These are phyloP conservation scores for Pestalotiopsis sp. DNA, from an alignment of 2,329 filamentous ascomycete genomes.

Conservation along the genomic window DNA sequence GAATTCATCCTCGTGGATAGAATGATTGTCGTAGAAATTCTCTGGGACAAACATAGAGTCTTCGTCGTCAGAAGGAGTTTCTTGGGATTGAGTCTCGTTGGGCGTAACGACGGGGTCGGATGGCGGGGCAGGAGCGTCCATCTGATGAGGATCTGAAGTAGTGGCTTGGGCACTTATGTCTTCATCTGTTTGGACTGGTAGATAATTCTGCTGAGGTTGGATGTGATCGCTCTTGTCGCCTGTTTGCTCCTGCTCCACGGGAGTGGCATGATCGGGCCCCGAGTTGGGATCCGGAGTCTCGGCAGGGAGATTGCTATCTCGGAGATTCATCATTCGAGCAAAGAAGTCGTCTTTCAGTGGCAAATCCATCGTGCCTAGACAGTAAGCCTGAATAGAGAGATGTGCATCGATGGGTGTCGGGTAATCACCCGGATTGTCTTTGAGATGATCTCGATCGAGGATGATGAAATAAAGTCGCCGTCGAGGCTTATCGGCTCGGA, in stretches of 20 bases:
- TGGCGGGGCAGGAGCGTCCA: not conserved
- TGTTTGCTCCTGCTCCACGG: not conserved
- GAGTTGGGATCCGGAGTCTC: not conserved
- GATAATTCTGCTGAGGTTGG: not conserved
- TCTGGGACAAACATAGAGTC: not conserved
- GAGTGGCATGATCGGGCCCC: not conserved
- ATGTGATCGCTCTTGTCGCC: not conserved
- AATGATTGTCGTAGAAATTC: not conserved
- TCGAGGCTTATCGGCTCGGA: too few species aligned
- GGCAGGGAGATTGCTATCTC: not conserved
- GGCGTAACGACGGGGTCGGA: not conserved
- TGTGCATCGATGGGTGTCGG: too few species aligned
- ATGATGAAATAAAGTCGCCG: too few species aligned
- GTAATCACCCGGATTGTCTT: too few species aligned
- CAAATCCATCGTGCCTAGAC: too few species aligned
- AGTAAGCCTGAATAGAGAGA: too few species aligned
- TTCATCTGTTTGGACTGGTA: not conserved
- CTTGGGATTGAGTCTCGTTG: not conserved
- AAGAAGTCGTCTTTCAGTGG: too few species aligned
- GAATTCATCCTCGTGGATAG: not conserved
- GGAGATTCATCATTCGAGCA: too few species aligned
- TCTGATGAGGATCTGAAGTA: not conserved
- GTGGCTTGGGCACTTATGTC: not conserved
- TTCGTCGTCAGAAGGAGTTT: not conserved
- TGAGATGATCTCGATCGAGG: too few species aligned